These are phyloP conservation scores for Trichoderma koningii DNA, from an alignment of 2,329 filamentous ascomycete genomes.

Conservation along the genomic window DNA sequence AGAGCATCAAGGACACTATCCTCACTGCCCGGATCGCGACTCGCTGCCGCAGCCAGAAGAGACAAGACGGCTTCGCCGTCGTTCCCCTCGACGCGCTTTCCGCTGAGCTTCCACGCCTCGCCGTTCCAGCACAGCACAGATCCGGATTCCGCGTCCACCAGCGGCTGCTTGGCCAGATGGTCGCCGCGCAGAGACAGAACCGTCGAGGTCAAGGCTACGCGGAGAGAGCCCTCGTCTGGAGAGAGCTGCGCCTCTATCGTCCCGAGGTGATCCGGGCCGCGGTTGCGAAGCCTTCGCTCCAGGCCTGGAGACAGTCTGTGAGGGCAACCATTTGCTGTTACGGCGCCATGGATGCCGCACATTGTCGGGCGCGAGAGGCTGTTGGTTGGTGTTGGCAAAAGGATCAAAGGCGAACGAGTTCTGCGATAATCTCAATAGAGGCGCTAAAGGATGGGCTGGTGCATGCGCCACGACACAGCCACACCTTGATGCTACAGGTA, in stretches of 20 bases:
- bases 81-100: conserved; percentile 65
- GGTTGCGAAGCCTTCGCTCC: conserved; percentile 52
- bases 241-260: conserved; percentile 40
- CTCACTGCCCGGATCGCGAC: conserved; percentile 32
- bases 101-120: conserved; percentile 80
- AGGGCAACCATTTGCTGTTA: conserved; percentile 43
- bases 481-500: not conserved
- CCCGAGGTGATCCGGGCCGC: conserved; percentile 62
- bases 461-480: conserved; percentile 15
- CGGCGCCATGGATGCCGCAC: conserved; percentile 62
- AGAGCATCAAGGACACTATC: conserved; percentile 53
- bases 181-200: conserved; percentile 88
- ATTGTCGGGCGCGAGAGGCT: conserved; percentile 41
- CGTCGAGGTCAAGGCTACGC: conserved; percentile 72
- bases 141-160: conserved; percentile 56
- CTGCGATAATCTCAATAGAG: not conserved
- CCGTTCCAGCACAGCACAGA: conserved; percentile 95
- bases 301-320: conserved; percentile 41
- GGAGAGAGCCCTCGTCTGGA: conserved; percentile 36
- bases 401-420: not conserved
- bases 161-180: conserved; percentile 70
- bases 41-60: conserved; percentile 52
- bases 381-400: not conserved
- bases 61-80: conserved; percentile 73
- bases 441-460: not conserved